Evolutionary conservation across 164 flowering plant genomes (phyloP).

Genomic region (Stephania japonica): DNA sequence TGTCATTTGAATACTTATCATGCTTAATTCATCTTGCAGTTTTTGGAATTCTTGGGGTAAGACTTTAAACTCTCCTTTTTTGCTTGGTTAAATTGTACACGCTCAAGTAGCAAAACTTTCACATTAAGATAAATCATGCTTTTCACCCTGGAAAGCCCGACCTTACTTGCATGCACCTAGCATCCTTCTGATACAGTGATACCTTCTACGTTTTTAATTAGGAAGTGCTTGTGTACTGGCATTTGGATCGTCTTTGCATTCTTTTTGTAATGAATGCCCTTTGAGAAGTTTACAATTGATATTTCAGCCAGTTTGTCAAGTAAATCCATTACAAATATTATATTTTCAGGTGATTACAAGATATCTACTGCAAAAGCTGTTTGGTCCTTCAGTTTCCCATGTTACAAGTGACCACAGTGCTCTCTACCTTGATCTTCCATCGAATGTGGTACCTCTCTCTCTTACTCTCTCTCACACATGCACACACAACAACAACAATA

Average conservation of each 20-base stretch:
- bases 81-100: not conserved
- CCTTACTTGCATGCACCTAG: too few species aligned
- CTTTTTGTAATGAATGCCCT: not conserved
- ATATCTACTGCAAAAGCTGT: slow-evolving; percentile 62
- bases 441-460: slow-evolving; percentile 68
- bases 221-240: too few species aligned
- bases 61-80: not conserved
- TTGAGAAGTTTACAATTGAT: too few species aligned
- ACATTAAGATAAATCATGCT: too few species aligned
- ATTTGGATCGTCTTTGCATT: too few species aligned
- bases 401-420: slow-evolving; percentile 52
- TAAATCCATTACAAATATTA: not conserved
- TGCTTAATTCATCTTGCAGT: slow-evolving; percentile 56
- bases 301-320: not conserved
- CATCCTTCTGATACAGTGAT: too few species aligned
- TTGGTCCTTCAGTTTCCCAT: slow-evolving; percentile 59
- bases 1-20: slow-evolving; percentile 43
- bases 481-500: too few species aligned
- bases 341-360: slow-evolving; percentile 60
- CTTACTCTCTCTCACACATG: slow-evolving; percentile 24
- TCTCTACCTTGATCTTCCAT: slow-evolving; percentile 85
- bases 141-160: too few species aligned
- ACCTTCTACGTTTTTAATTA: too few species aligned
- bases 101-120: too few species aligned
- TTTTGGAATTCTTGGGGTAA: slow-evolving; percentile 88